phyloP scores from a whole-genome alignment of 202 grass and related monocot genomes.

The Dendrocalamus latiflorus region DNA sequence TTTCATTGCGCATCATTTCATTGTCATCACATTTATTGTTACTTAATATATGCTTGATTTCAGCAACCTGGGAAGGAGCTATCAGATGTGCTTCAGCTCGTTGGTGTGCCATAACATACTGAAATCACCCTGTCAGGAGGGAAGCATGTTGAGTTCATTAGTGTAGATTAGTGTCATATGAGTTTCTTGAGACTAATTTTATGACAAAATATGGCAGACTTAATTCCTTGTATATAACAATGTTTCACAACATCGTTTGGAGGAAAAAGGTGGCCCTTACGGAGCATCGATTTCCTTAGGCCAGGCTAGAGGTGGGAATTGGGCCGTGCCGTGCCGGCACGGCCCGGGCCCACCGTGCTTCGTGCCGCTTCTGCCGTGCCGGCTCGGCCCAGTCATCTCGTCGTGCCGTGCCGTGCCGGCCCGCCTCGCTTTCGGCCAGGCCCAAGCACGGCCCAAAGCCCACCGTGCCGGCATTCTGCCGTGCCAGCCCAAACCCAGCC shows the following conservation, averaged over 20 bases:
- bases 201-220: background rate
- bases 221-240: background rate
- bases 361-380: too few relatives aligned
- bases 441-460: too few relatives aligned
- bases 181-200: constrained; percentile 8
- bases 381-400: too few relatives aligned
- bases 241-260: constrained; percentile 23
- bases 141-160: constrained; percentile 73
- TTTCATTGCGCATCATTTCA: background rate
- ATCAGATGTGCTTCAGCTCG: constrained; percentile 61
- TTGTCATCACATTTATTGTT: background rate
- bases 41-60: background rate
- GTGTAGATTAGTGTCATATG: constrained; percentile 72
- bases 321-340: too few relatives aligned
- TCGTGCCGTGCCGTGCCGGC: too few relatives aligned
- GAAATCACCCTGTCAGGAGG: constrained; percentile 45
- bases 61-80: constrained; percentile 73
- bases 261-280: constrained; percentile 83
- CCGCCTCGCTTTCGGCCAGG: too few relatives aligned
- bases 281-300: constrained; percentile 67
- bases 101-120: constrained; percentile 39
- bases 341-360: too few relatives aligned
- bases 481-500: too few relatives aligned
- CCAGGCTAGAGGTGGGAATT: too few relatives aligned
- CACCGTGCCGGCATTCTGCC: too few relatives aligned